Evolutionary conservation across 306 rosid genomes (phyloP), one percentile per base, ranked within the genome.

Genomic region (Betula pendula): DNA sequence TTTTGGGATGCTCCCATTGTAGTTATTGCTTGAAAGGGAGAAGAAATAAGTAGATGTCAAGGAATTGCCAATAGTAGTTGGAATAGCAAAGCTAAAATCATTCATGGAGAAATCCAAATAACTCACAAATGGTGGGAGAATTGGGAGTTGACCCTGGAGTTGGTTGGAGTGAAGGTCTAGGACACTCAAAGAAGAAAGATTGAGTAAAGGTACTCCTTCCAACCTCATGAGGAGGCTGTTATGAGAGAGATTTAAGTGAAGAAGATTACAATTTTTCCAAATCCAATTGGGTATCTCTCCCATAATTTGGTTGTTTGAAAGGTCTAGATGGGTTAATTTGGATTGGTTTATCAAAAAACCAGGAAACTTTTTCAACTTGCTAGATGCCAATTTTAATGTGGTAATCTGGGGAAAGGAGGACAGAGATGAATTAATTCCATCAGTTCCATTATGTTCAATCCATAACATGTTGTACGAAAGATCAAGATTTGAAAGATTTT

Each of bases 101-200:
- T 87, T 84, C 1, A 0, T 19, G 0, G 90, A 84, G 9, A 75
- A 81, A 70, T 77, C 90, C 42, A 84, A 0, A 52, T 76, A 79
- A 55, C 11, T 3, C 29, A n/a, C 44, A 0, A 0, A 0, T 49
- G 3, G 9, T 31, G 82, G 60, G 10, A 71, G 19, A 25, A 3
- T 0, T 1, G 85, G 76, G 0, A 87, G 27, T n/a, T 33, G 56
- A 1, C 86, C 90, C 0, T 60, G 51, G 22, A 87, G 22, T 22
- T 73, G 25, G 71, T 87, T 87, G 27, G 68, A 71, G 42, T 82
- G 90, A 58, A 87, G 81, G 81, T 84, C 90, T 12, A 84, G 67
- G 35, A 81, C 0, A 2, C 0, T 2, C 13, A 83, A 2, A 9
- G 1, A 2, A 73, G 73, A 3, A 7, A 48, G 22, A 48, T 11